Evolutionary conservation across 345 rosid species (phyloP).

Genomic region (Garcia nutans): DNA sequence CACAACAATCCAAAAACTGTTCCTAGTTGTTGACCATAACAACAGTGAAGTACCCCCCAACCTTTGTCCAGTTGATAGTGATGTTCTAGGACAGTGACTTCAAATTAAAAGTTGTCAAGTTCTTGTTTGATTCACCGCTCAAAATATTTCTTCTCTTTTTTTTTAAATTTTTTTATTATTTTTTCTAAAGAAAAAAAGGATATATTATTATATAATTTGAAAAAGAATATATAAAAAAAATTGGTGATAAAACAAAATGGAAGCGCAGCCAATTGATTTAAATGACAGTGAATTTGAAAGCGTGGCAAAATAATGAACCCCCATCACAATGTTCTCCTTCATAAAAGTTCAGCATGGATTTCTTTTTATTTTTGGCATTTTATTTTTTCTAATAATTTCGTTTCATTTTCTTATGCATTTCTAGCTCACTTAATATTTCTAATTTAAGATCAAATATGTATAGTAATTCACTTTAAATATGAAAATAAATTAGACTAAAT

Average conservation of each 20-base stretch:
- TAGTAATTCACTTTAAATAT: too few relatives aligned
- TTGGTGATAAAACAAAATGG: not conserved
- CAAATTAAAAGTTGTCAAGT: not conserved
- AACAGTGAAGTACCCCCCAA: slow-evolving; percentile 9
- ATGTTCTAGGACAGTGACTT: slow-evolving; percentile 31
- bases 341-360: not conserved
- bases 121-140: not conserved
- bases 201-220: too few relatives aligned
- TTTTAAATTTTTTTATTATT: too few relatives aligned
- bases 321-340: not conserved
- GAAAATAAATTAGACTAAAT: too few relatives aligned
- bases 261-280: not conserved
- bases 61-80: slow-evolving; percentile 17
- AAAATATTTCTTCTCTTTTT: too few relatives aligned
- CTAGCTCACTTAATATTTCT: too few relatives aligned
- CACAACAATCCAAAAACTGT: slow-evolving; percentile 22
- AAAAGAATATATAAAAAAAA: not conserved
- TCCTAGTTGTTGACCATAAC: slow-evolving; percentile 27
- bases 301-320: not conserved
- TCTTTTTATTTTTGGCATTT: not conserved
- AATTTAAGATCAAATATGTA: too few relatives aligned
- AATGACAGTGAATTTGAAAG: not conserved
- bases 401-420: too few relatives aligned
- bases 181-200: not conserved
- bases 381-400: too few relatives aligned